Evolutionary conservation across 2,329 filamentous ascomycete species (phyloP), one percentile per base, ranked within the genome.

Genomic region (Zymoseptoria ardabiliae): DNA sequence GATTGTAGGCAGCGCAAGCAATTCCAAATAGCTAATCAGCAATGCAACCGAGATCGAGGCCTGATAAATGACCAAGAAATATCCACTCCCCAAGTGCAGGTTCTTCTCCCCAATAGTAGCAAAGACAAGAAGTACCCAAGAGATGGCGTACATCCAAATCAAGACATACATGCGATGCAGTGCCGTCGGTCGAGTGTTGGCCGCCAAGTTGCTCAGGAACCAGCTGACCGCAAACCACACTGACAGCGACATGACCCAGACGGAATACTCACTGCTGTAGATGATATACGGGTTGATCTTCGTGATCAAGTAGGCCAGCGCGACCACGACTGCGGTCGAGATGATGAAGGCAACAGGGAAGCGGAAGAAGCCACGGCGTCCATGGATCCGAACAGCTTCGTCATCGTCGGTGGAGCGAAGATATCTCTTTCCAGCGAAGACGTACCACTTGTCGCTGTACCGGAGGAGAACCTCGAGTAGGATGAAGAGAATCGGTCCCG

Each of bases 281-380:
- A 94, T 79, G 67, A 97, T 91, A 68, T 90, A 83, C 1, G 93
- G 91, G 70, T 97, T 97, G 70, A 93, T 77, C 73, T 94, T 95
- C 45, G 84, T 83, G 50, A 96, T 69, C 55, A 97, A 75, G 66
- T 89, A 89, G 1, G 89, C 88, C 19, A 90, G 79, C 0, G 84
- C 89, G 22, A 95, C 73, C 0, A 88, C 84, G n/a, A 88, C 77
- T 0, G 81, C 85, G 1, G 82, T 84, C 0, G 92, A 82, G 35
- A 90, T 79, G 20, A 81, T 70, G 49, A 96, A 79, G 1, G 91
- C 85, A 54, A 96, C 77, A 0, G 92, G 91, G 65, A 91, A 94
- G 35, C 93, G 85, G 74, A 91, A 90, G 68, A 95, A 85, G 0
- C 94, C 94, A 67, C 86, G 86, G 79, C 88, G 86, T 1, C 92